These are phyloP conservation scores for Ziziphus jujuba DNA, from an alignment of 306 rosid species.

Conservation along the genomic window DNA sequence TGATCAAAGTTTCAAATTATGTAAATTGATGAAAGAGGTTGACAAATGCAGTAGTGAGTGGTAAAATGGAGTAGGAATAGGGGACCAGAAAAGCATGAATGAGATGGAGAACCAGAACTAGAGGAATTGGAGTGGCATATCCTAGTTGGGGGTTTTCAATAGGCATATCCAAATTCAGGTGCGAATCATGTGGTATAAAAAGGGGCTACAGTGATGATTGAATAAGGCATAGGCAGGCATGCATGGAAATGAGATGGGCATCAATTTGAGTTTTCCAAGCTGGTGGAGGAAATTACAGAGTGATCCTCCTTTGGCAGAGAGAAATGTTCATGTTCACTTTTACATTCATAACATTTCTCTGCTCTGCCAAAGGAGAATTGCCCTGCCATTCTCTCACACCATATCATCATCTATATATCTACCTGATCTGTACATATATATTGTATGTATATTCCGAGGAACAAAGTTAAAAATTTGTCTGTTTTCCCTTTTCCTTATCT, in stretches of 20 bases:
- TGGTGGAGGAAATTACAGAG: slow-evolving; percentile 4
- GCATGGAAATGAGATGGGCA: not conserved
- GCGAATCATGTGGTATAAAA: slow-evolving; percentile 3
- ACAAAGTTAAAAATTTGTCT: too few relatives aligned
- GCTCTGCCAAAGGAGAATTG: slow-evolving; percentile 21
- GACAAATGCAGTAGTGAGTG: not conserved
- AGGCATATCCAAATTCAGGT: not conserved
- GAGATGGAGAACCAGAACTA: not conserved
- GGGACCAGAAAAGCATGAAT: slow-evolving; percentile 2
- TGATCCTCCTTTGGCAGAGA: slow-evolving; percentile 10
- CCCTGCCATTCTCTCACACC: slow-evolving; percentile 15
- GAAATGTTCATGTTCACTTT: not conserved
- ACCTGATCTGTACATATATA: not conserved
- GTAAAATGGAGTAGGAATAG: not conserved
- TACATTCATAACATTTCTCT: not conserved
- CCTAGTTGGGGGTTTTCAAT: not conserved
- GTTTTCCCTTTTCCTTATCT: too few relatives aligned
- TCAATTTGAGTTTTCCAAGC: not conserved
- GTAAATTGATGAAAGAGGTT: not conserved
- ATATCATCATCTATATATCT: too few relatives aligned
- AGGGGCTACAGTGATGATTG: not conserved
- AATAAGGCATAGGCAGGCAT: not conserved
- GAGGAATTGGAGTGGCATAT: slow-evolving; percentile 5
- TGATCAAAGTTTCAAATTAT: too few relatives aligned
- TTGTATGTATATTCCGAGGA: too few relatives aligned